Percentiles rank a stretch among this genome's conserved stretches.
Evolutionary conservation across 768 basidiomycete species (phyloP).

Genomic region (Lentinula lateritia): DNA sequence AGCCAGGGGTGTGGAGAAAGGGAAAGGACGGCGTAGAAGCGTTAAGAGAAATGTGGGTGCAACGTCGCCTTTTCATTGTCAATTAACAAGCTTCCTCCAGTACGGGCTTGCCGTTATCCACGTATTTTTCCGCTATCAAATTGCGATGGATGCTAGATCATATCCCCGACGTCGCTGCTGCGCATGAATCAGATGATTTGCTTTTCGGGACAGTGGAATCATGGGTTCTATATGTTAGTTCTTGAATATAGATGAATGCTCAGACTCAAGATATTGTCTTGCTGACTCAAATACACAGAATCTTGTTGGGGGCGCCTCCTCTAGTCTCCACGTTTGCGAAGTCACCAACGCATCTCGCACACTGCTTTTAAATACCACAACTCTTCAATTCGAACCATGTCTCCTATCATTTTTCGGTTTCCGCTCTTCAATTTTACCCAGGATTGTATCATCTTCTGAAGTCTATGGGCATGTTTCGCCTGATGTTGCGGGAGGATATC

Average conservation of each 20-base stretch:
- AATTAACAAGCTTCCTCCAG: slow-evolving; percentile 30
- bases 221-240: slow-evolving; percentile 84
- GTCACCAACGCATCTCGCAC: slow-evolving; percentile 97
- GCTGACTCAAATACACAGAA: slow-evolving; percentile 40
- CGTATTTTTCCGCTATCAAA: slow-evolving; percentile 97
- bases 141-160: slow-evolving; percentile 96
- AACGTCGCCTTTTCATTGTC: neutral
- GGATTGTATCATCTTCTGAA: slow-evolving; percentile 86
- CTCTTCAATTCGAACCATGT: slow-evolving; percentile 76
- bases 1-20: slow-evolving; percentile 59
- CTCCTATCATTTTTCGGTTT: slow-evolving; percentile 87
- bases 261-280: no score
- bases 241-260: neutral
- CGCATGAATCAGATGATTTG: slow-evolving; percentile 77
- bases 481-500: slow-evolving; percentile 61
- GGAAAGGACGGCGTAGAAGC: slow-evolving; percentile 64
- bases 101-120: slow-evolving; percentile 91
- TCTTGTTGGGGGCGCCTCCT: slow-evolving; percentile 70
- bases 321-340: slow-evolving; percentile 80
- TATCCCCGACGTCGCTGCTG: slow-evolving; percentile 64
- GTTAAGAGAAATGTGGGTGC: slow-evolving; percentile 54
- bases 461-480: slow-evolving; percentile 76
- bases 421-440: slow-evolving; percentile 72
- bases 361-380: slow-evolving; percentile 79
- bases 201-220: slow-evolving; percentile 95